Evolutionary conservation across 129 eudicot genomes (phyloP).

Genomic region (Dittrichia graveolens): DNA sequence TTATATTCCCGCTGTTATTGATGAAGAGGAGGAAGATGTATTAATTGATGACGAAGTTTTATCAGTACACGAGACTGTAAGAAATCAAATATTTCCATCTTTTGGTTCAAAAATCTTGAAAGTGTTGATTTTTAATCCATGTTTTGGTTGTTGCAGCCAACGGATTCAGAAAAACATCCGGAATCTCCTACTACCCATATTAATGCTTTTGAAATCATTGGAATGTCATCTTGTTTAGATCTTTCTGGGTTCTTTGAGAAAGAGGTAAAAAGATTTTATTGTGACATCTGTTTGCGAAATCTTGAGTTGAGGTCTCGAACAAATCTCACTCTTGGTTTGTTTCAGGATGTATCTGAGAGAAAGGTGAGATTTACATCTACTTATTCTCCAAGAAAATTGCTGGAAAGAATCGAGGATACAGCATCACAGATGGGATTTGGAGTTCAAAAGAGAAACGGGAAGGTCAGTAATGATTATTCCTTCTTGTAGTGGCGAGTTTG

Average conservation of each 20-base stretch:
- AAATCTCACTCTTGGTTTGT: neutral
- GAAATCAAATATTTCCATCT: neutral
- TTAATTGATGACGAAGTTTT: conserved; percentile 60
- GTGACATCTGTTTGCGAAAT: neutral
- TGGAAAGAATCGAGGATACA: conserved; percentile 65
- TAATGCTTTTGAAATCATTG: conserved; percentile 93
- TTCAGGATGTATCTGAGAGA: conserved; percentile 90
- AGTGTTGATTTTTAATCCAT: conserved; percentile 4
- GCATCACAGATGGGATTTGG: conserved; percentile 82
- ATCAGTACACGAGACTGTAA: conserved; percentile 58
- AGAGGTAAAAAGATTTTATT: conserved; percentile 53
- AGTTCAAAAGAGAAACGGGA: conserved; percentile 88
- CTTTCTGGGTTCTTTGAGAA: conserved; percentile 93
- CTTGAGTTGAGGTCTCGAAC: conserved; percentile 2
- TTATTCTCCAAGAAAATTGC: conserved; percentile 65
- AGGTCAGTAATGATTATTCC: conserved; percentile 45
- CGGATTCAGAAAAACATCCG: conserved; percentile 57
- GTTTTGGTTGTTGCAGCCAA: conserved; percentile 43
- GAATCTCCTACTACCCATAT: conserved; percentile 61
- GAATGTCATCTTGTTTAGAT: conserved; percentile 87
- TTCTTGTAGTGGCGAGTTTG: too few species aligned
- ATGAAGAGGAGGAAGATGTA: conserved; percentile 65
- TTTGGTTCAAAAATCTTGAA: conserved; percentile 8
- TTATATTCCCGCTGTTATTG: conserved; percentile 60
- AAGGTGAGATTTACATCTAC: conserved; percentile 90